A percentile compares a stretch with the other conserved stretches of the same genome.
Conservation (phyloP, 805 yeast species). For the Wickerhamiella dianesei region DNA sequence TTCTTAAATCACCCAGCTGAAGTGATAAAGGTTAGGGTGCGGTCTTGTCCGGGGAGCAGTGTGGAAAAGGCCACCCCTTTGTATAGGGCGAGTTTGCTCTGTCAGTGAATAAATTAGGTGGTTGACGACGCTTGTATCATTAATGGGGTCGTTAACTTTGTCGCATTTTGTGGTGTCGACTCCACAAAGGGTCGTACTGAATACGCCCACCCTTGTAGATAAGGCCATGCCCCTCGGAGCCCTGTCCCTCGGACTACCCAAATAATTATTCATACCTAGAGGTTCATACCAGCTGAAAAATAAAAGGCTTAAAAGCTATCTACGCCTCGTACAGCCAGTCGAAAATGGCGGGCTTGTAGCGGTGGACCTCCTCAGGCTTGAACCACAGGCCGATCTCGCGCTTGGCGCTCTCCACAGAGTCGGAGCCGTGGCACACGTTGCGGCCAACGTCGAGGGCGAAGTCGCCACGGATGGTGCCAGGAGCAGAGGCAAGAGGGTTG, state of each 20-base stretch:
- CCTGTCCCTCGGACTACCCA: too few relatives aligned
- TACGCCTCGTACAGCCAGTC: constrained; percentile 76
- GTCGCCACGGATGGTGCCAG: constrained; percentile 99
- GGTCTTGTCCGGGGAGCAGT: background rate
- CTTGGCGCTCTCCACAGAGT: constrained; percentile 94
- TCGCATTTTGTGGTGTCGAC: too few relatives aligned
- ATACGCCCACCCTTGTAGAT: too few relatives aligned
- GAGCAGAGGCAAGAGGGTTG: constrained; percentile 92
- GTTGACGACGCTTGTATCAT: background rate
- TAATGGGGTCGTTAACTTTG: too few relatives aligned
- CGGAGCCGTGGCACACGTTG: constrained; percentile 98
- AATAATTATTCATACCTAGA: background rate
- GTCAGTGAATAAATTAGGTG: background rate
- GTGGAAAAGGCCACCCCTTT: background rate
- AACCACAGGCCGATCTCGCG: constrained; percentile 96
- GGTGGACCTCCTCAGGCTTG: constrained; percentile 90
- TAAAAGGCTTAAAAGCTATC: background rate
- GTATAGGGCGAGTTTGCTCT: too few relatives aligned
- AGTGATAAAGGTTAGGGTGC: background rate
- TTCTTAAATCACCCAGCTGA: background rate
- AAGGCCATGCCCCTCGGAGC: too few relatives aligned
- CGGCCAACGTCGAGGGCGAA: constrained; percentile 97
- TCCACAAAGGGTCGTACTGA: too few relatives aligned
- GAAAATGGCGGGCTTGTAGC: constrained; percentile 73
- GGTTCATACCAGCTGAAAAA: background rate